Conservation (phyloP, 2,329 filamentous ascomycete species). For the Aurifilum marmelostoma region DNA sequence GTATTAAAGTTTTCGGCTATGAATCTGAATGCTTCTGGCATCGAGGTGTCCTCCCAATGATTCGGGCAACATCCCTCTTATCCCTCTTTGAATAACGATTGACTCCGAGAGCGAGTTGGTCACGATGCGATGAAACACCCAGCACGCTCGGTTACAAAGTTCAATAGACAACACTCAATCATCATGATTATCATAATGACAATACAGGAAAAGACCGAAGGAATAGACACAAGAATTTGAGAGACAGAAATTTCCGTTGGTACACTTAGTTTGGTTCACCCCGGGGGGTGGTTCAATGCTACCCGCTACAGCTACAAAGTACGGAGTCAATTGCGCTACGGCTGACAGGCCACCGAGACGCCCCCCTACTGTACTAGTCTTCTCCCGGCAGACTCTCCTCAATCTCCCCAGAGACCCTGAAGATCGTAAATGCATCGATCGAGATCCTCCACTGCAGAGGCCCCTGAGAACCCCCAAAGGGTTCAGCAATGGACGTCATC, state of each 20-base stretch:
- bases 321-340: not conserved
- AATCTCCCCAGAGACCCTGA: not conserved
- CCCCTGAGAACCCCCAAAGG: not conserved
- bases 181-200: no score
- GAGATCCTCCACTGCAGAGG: slow-evolving; percentile 1
- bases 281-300: not conserved
- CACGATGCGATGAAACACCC: no score
- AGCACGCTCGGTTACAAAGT: no score
- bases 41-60: no score
- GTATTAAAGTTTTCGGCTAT: not conserved
- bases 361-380: not conserved
- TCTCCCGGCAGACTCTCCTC: not conserved
- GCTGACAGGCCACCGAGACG: not conserved
- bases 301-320: not conserved
- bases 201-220: no score
- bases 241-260: no score
- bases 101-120: no score
- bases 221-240: no score
- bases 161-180: no score
- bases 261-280: no score
- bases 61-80: no score
- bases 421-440: slow-evolving; percentile 5
- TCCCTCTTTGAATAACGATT: no score
- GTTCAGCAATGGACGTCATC: not conserved
- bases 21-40: not conserved